Base-by-base conservation (phyloP, 2,329 filamentous ascomycete species). In the Cytospora chrysosperma region DNA sequence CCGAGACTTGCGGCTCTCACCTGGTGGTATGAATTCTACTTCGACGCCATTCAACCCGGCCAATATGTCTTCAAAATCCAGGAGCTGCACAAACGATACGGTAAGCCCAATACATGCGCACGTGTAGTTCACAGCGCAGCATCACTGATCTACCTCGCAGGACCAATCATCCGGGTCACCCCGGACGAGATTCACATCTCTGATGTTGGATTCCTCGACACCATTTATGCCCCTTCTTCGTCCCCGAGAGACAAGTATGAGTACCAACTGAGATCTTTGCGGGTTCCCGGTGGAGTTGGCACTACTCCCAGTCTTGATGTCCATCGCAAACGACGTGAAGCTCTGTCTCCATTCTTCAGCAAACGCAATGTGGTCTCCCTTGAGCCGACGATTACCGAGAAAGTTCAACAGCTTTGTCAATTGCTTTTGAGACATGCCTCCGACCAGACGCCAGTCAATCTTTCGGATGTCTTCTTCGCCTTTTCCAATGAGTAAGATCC, bases 31-130 rank as follows among this genome's bases (percentile, higher is more conserved):
- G 56, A 58, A 51, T 50, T 50, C 43, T 58, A 58, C 32, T 58
- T 50, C 43, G 56, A 58, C 56, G 43, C 15, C 28, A 26, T 58
- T 24, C 43, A 58, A 24, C 27, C 43, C 19, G 56, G 74, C 27
- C 65, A 67, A 61, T 76, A 72, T 64, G 69, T 73, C 28, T 75
- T 71, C 61, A 69, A 75, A 61, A 72, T 77, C 24, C 62, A 72
- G 27, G 67, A 73, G 50, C 67, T 76, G 55, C 75, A 76, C 62
- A 65, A 70, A 56, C 51, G 69, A 70, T 77, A 77, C 65, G 75
- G 75, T 75, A 68, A 69, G 63, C 7, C 40, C 56, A 32, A 58
- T 58, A 50, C 56, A 26, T 50, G 56, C 56, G 40, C 56, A 58
- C 40, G 40, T n/a, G 40, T 58, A 50, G n/a, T 50, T 32, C 56